phyloP scores from a whole-genome alignment of 78 protist species.

The Tieghemostelium lacteum region DNA sequence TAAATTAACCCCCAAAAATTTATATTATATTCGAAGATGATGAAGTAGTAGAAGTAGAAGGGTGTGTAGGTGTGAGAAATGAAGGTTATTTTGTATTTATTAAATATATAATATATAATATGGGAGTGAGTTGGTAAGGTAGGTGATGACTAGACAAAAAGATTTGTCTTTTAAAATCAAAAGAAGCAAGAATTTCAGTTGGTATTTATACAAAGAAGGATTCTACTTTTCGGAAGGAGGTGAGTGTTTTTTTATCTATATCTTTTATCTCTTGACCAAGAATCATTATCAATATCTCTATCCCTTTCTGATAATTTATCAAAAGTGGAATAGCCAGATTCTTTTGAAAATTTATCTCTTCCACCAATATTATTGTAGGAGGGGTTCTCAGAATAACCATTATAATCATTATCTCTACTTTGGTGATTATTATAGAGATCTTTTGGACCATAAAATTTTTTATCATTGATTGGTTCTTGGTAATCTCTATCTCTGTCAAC shows the following conservation, averaged over 20 bases:
- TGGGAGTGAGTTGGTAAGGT: neutral
- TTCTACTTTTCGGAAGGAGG: neutral
- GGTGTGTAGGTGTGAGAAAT: conserved; percentile 1
- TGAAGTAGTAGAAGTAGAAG: neutral
- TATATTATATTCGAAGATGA: neutral
- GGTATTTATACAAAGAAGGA: neutral
- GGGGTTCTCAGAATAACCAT: neutral
- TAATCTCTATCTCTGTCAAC: too few relatives aligned
- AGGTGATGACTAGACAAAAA: neutral
- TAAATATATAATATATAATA: neutral
- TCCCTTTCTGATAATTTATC: neutral
- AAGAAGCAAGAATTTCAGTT: too few relatives aligned
- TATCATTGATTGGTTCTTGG: too few relatives aligned
- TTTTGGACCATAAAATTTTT: too few relatives aligned
- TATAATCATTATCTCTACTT: neutral
- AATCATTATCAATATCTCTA: neutral
- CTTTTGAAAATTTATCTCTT: neutral
- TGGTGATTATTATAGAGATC: too few relatives aligned
- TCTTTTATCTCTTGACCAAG: neutral
- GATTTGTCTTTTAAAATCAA: too few relatives aligned
- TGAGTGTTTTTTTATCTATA: conserved; percentile 1
- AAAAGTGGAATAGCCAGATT: neutral
- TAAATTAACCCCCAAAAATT: neutral
- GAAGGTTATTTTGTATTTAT: neutral
- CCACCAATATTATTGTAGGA: neutral